A percentile compares a stretch with the other conserved stretches of the same genome.
Conservation (phyloP, 2,329 filamentous ascomycete genomes). For the Talaromyces sp. region DNA sequence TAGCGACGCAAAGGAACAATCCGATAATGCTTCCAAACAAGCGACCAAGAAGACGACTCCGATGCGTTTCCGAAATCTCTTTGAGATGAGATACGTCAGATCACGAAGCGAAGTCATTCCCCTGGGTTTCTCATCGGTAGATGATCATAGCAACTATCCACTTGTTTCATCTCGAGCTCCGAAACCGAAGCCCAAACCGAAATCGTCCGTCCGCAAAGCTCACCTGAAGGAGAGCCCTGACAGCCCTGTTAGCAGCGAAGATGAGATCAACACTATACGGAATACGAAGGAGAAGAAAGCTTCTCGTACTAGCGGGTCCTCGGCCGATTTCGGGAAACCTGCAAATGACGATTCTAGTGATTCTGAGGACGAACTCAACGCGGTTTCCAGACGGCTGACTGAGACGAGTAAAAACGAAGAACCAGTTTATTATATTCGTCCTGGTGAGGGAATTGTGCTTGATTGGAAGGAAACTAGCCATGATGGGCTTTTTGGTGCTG, state of each 20-base stretch:
- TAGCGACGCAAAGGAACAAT: slow-evolving; percentile 27
- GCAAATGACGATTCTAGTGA: slow-evolving; percentile 18
- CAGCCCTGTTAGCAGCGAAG: slow-evolving; percentile 28
- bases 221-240: slow-evolving; percentile 15
- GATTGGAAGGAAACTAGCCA: slow-evolving; percentile 74
- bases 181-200: slow-evolving; percentile 20
- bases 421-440: slow-evolving; percentile 63
- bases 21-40: slow-evolving; percentile 16
- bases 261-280: slow-evolving; percentile 25
- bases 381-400: slow-evolving; percentile 13
- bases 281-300: slow-evolving; percentile 13
- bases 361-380: slow-evolving; percentile 16
- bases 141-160: slow-evolving; percentile 56
- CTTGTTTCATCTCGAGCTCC: slow-evolving; percentile 47
- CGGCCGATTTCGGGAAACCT: slow-evolving; percentile 17
- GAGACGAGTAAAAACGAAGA: slow-evolving; percentile 19
- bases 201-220: slow-evolving; percentile 18
- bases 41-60: slow-evolving; percentile 45
- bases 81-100: slow-evolving; percentile 66
- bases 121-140: slow-evolving; percentile 62
- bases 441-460: slow-evolving; percentile 78
- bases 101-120: slow-evolving; percentile 56
- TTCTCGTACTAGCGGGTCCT: slow-evolving; percentile 17
- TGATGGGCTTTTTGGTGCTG: slow-evolving; percentile 61
- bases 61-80: slow-evolving; percentile 62